Evolutionary conservation across 176 grass and related monocot species (phyloP).

Genomic region (Thalia dealbata): DNA sequence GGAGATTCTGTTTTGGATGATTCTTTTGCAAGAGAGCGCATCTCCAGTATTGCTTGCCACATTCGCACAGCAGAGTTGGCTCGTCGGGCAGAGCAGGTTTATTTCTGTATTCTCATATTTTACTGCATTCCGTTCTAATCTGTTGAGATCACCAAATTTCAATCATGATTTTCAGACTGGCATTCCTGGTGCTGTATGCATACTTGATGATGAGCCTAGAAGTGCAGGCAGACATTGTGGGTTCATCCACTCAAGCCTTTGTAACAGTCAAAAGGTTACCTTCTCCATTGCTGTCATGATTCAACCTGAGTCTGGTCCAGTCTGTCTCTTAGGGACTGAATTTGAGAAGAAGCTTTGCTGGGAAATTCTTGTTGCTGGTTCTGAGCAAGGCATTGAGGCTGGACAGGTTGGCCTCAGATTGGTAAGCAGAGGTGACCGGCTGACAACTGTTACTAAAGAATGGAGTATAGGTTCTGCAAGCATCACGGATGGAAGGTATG

Average conservation of each 20-base stretch:
- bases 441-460: conserved; percentile 88
- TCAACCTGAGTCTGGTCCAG: conserved; percentile 88
- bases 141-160: not conserved
- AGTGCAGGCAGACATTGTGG: conserved; percentile 71
- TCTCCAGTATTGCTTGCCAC: conserved; percentile 69
- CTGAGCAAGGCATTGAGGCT: conserved; percentile 96
- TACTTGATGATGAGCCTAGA: conserved; percentile 96
- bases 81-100: conserved; percentile 82
- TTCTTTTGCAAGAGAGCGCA: conserved; percentile 90
- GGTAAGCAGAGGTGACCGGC: conserved; percentile 74
- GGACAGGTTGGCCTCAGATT: conserved; percentile 90
- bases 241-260: conserved; percentile 60
- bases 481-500: conserved; percentile 97
- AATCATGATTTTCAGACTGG: conserved; percentile 48
- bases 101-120: conserved; percentile 1
- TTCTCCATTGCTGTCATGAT: conserved; percentile 84
- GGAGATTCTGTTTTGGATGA: conserved; percentile 86
- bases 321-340: conserved; percentile 94
- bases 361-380: conserved; percentile 93
- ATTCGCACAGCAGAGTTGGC: conserved; percentile 78
- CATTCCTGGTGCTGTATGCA: conserved; percentile 59
- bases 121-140: not conserved
- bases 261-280: conserved; percentile 59
- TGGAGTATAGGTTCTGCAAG: conserved; percentile 89
- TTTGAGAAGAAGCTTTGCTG: conserved; percentile 92